phyloP scores from a whole-genome alignment of 768 basidiomycete genomes.

The Leccinum truebloodii region DNA sequence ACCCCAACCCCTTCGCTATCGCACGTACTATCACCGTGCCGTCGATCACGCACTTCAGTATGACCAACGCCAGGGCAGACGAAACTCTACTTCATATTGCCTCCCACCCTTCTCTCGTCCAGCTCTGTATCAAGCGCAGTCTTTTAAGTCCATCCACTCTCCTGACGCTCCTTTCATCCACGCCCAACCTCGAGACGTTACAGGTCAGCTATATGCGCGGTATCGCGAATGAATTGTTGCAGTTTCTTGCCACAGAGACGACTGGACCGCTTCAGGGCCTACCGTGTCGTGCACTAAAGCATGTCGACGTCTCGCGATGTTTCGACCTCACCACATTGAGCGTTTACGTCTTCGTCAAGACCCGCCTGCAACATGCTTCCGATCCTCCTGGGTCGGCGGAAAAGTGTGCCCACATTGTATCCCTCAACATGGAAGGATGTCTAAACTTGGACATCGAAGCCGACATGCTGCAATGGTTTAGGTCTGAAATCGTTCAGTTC shows the following conservation, averaged over 20 bases:
- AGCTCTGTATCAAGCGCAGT: slow-evolving; percentile 40
- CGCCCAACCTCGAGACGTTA: slow-evolving; percentile 44
- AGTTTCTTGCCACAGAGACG: slow-evolving; percentile 37
- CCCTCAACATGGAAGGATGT: slow-evolving; percentile 59
- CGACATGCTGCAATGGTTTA: slow-evolving; percentile 61
- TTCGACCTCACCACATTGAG: slow-evolving; percentile 53
- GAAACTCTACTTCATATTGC: slow-evolving; percentile 25
- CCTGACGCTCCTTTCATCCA: slow-evolving; percentile 32
- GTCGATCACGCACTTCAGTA: slow-evolving; percentile 25
- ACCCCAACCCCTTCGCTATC: slow-evolving; percentile 6
- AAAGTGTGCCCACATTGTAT: slow-evolving; percentile 36
- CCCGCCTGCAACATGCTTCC: slow-evolving; percentile 36
- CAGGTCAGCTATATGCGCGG: slow-evolving; percentile 38
- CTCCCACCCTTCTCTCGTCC: slow-evolving; percentile 36
- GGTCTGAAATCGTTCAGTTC: slow-evolving; percentile 49
- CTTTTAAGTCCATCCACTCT: slow-evolving; percentile 32
- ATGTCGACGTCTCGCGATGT: slow-evolving; percentile 58
- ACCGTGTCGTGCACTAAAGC: slow-evolving; percentile 49
- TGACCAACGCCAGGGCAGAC: slow-evolving; percentile 19
- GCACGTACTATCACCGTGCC: slow-evolving; percentile 33
- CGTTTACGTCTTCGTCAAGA: slow-evolving; percentile 54
- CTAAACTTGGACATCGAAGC: slow-evolving; percentile 47
- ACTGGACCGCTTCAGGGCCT: slow-evolving; percentile 13
- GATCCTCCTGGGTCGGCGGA: slow-evolving; percentile 18
- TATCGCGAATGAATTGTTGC: slow-evolving; percentile 41